These are phyloP conservation scores for Magnolia kwangsiensis DNA, from an alignment of 164 flowering plant genomes.

Conservation along the genomic window DNA sequence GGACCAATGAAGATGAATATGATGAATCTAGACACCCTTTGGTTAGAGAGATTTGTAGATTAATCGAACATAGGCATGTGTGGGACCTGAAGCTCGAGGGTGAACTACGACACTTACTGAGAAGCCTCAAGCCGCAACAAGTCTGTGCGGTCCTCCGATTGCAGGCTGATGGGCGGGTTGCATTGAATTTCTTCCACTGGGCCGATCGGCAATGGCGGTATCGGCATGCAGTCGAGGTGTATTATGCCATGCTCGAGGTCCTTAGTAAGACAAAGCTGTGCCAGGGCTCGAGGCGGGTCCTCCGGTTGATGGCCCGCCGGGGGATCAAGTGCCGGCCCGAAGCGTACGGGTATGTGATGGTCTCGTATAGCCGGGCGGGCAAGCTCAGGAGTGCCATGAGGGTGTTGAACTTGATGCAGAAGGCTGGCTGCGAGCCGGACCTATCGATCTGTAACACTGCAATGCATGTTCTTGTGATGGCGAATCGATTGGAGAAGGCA, in stretches of 20 bases:
- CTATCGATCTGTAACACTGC: constrained; percentile 69
- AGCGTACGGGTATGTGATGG: constrained; percentile 72
- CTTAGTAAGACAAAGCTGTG: constrained; percentile 83
- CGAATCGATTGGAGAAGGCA: constrained; percentile 67
- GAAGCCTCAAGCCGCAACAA: constrained; percentile 69
- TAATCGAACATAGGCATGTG: constrained; percentile 41
- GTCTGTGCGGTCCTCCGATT: constrained; percentile 72
- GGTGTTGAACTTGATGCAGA: constrained; percentile 73
- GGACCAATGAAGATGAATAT: constrained; percentile 33
- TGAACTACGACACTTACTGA: constrained; percentile 55
- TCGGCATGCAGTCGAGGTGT: constrained; percentile 61
- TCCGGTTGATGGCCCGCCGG: constrained; percentile 69
- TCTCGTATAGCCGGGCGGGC: constrained; percentile 83
- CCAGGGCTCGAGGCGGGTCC: constrained; percentile 68
- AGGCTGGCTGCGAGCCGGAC: constrained; percentile 65
- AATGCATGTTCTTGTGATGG: constrained; percentile 72
- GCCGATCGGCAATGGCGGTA: constrained; percentile 90
- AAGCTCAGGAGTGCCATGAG: constrained; percentile 62
- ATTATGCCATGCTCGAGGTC: constrained; percentile 69
- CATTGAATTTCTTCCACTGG: constrained; percentile 87
- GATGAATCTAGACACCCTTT: constrained; percentile 64
- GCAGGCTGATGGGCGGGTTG: constrained; percentile 62
- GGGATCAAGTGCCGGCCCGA: constrained; percentile 52
- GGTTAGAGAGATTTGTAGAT: constrained; percentile 67
- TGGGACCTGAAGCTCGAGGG: constrained; percentile 76